Base-by-base conservation (phyloP, 2,329 filamentous ascomycete genomes). In the Mollisiaceae sp. region DNA sequence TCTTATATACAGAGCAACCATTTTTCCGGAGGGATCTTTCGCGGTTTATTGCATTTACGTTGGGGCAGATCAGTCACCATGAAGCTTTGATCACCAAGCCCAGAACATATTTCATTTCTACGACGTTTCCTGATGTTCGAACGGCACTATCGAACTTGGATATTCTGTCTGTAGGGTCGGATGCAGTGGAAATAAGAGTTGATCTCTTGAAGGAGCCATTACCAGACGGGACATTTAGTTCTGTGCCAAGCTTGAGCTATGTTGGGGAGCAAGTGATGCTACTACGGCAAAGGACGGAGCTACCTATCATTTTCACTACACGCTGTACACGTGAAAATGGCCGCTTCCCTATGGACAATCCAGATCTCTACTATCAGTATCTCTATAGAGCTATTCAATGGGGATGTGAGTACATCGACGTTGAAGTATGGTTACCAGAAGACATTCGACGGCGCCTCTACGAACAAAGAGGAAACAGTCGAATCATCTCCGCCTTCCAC, bases 401-500 rank as follows among this genome's bases (percentile, higher is more conserved):
- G 91, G 92, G 93, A 1, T 90, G 93, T 65, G 92, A 96, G 77
- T 97, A 96, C 75, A 90, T 96, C 68, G 92, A 97, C 73, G 92
- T 96, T 60, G 92, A 96, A 79, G 80, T 96, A 45, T 95, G 92
- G 91, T 83, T 96, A 43, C 92, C 92, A 0, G 91, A 94, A 75
- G 81, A 86, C 8, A 91, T 96, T 63, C 84, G 92, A 68, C 83
- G 83, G 68, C 84, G 82, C 66, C 79, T 96, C 11, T 90, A 87
- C 61, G 86, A 90, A 70, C 83, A 86, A 62, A 89, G 90, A 70
- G 92, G 92, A 1, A 91, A 88, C 78, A 94, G 90, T 73, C 90
- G 89, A 70, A 93, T 97, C 77, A 93, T 96, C 81, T 94, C 92
- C n/a, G 92, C 93, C 14, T 95, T 94, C 74, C 93, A 96, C 76